Evolutionary conservation across 148 eudicot species (phyloP), one percentile per base, ranked within the genome.

Genomic region (Diospyros lotus): DNA sequence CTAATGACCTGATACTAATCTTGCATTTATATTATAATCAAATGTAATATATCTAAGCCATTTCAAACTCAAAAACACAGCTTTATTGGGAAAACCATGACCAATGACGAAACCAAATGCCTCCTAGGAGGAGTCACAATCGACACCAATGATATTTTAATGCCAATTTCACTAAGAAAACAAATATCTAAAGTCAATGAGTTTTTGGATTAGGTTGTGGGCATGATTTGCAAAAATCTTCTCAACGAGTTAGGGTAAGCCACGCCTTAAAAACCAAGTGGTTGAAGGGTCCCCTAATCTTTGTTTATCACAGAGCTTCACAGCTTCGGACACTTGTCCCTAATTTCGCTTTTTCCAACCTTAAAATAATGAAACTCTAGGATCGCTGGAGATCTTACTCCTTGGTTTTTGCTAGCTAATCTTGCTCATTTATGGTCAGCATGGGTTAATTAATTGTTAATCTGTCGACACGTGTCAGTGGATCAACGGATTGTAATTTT

Each of bases 191-290:
- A 4, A 58, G 51, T 71, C 52, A 72, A 62, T 53, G 46, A 42
- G 71, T 55, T 39, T 58, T 58, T 76, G 79, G 79, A 52, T 69
- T 68, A 68, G 74, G 58, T 69, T 48, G 18, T 76, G 50, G 79
- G 60, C 74, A 60, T 61, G 79, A 76, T 69, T 76, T 61, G 60
- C 11, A 59, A 38, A 61, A 76, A 28, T 76, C 73, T 60, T 40
- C 56, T 60, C 17, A 54, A 44, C 75, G 50, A 44, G 42, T 5
- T 18, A 41, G 43, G 18, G 8, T 13, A 59, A 12, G 41, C 69
- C 52, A 66, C 18, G 68, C 2, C 1, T 17, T 64, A 48, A 3
- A 2, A 7, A 55, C 1, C 18, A 53, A 14, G 8, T 53, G 15
- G 9, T 54, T 70, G 5, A 39, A 39, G 17, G 64, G 75, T 43